Percentiles rank a stretch among this genome's conserved stretches.
phyloP scores from a whole-genome alignment of 371 early-diverging fungal genomes.

The Apophysomyces variabilis region DNA sequence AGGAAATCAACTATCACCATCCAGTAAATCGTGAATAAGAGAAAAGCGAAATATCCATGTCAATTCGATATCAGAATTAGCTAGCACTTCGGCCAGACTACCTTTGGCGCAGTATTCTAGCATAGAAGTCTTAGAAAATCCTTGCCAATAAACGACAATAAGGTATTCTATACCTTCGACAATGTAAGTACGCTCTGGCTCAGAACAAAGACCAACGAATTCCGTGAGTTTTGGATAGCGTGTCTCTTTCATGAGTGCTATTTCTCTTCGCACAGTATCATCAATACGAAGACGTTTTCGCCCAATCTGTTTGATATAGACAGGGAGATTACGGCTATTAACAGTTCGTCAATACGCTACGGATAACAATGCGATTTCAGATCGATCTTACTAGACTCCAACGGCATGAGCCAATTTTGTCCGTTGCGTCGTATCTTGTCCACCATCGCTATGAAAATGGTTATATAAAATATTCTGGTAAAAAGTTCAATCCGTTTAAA shows the following conservation, averaged over 20 bases:
- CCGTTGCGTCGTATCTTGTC: too few relatives aligned
- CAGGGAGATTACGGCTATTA: slow-evolving; percentile 52
- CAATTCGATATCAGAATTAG: slow-evolving; percentile 50
- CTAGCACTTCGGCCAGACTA: slow-evolving; percentile 43
- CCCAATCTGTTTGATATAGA: slow-evolving; percentile 40
- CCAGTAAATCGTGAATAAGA: slow-evolving; percentile 53
- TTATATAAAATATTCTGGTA: neutral
- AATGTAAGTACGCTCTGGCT: slow-evolving; percentile 47
- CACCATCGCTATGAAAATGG: neutral
- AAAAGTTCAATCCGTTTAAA: too few relatives aligned
- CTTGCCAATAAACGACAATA: neutral
- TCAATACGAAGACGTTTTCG: slow-evolving; percentile 18
- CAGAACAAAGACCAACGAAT: slow-evolving; percentile 47
- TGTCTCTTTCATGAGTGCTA: slow-evolving; percentile 24
- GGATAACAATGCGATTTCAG: slow-evolving; percentile 13
- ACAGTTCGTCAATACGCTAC: slow-evolving; percentile 16
- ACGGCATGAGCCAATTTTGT: slow-evolving; percentile 14
- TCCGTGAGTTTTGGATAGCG: slow-evolving; percentile 52
- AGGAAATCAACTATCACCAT: slow-evolving; percentile 20
- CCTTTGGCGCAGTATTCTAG: slow-evolving; percentile 55
- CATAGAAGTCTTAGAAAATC: neutral
- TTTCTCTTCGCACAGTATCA: slow-evolving; percentile 22
- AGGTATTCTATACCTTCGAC: slow-evolving; percentile 36
- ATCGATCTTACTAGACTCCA: slow-evolving; percentile 25
- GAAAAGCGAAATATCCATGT: slow-evolving; percentile 59